These are phyloP conservation scores for Monosporascus sp. DNA, from an alignment of 2,329 filamentous ascomycete genomes.

Conservation along the genomic window DNA sequence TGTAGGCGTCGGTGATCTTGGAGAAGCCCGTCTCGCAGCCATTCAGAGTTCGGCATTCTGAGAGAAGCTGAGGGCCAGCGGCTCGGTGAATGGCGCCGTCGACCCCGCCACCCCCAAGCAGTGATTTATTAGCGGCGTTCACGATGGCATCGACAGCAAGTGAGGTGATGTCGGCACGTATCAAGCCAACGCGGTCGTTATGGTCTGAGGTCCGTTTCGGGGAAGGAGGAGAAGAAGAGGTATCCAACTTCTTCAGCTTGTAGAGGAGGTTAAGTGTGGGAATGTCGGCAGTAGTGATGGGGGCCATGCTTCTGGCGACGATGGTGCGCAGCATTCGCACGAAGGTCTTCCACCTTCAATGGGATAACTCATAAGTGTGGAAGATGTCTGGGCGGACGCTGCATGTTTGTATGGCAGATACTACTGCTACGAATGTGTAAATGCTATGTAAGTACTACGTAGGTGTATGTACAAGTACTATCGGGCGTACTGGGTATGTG, in stretches of 20 bases:
- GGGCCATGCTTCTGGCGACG: slow-evolving; percentile 28
- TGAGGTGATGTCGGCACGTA: slow-evolving; percentile 75
- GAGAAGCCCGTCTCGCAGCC: slow-evolving; percentile 75
- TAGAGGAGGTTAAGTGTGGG: slow-evolving; percentile 64
- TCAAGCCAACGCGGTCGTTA: slow-evolving; percentile 67
- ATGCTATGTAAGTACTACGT: too few species aligned
- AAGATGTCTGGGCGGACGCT: too few species aligned
- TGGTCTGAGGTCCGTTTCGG: slow-evolving; percentile 29
- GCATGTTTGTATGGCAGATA: too few species aligned
- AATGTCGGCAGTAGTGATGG: slow-evolving; percentile 47
- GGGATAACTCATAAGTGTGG: too few species aligned
- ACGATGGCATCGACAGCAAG: slow-evolving; percentile 79
- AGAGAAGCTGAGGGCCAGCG: slow-evolving; percentile 63
- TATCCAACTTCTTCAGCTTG: slow-evolving; percentile 44
- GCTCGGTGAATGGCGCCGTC: slow-evolving; percentile 82
- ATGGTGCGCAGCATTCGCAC: slow-evolving; percentile 11
- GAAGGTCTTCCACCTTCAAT: background rate
- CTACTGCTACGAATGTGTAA: too few species aligned
- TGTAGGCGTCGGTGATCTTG: slow-evolving; percentile 76
- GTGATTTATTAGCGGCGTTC: slow-evolving; percentile 78
- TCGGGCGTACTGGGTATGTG: too few species aligned
- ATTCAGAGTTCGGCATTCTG: slow-evolving; percentile 65
- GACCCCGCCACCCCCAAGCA: slow-evolving; percentile 87
- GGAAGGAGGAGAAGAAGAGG: slow-evolving; percentile 5
- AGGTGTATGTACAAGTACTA: too few species aligned